Evolutionary conservation across 2,329 filamentous ascomycete genomes (phyloP), one percentile per base, ranked within the genome.

Genomic region (Colletotrichum tamarilloi): DNA sequence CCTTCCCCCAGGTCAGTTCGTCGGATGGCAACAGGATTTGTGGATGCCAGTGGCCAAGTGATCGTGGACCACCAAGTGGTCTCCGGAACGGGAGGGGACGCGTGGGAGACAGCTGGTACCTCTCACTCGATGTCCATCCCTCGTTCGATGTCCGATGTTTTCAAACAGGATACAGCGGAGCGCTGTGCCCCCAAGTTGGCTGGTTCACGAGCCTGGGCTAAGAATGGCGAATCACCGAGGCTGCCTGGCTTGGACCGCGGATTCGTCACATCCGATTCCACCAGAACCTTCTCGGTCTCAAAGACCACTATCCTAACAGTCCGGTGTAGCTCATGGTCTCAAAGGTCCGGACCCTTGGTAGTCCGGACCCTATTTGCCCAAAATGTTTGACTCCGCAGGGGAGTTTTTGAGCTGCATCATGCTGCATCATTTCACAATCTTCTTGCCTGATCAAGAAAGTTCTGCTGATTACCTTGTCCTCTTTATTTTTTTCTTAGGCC

Each of bases 231-330:
- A 49, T 49, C 64, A 62, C 64, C 57, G 65, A 52, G 38, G 38
- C 32, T 22, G 22, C 19, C 4, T 62, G 49, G 49, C 64, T 72
- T 65, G 58, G 64, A 62, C 64, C 35, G 12, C 28, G 35, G 19
- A 30, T 57, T 62, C 49, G 57, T 52, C 49, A 57, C 64, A 16
- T 68, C 68, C 35, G 19, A 42, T 38, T 49, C 42, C 42, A n/a
- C 8, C 19, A 49, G 42, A 26, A 12, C 5, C 19, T 2, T 28
- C n/a, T 28, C 11, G 4, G 24, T 42, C 12, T 56, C 8, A 30
- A 24, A 26, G 4, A 0, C 57, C 8, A 62, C 6, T 32, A 4
- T 12, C n/a, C 26, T n/a, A 11, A 19, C 3, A 62, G 9, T 32
- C 56, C 4, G 11, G 30, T 57, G 1, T 3, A 42, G 9, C 5